Base-by-base conservation (phyloP, 2,329 filamentous ascomycete species). In the Colletotrichum kahawae region DNA sequence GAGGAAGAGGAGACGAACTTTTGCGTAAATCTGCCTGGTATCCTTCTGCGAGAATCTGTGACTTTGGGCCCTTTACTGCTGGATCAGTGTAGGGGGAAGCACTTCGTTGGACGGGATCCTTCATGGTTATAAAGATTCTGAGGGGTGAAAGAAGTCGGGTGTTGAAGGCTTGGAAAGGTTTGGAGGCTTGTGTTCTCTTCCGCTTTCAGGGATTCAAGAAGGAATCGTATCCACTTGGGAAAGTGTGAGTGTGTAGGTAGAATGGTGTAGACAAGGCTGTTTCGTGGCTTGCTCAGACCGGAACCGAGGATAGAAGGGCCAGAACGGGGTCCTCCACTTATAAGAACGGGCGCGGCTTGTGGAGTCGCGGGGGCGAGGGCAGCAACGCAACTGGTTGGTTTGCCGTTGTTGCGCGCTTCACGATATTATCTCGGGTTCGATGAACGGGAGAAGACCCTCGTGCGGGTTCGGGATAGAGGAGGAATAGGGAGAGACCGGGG, bases 1-100 rank as follows among this genome's bases (percentile, higher is more conserved):
- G 62, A 36, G 27, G 57, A 65, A 71, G 74, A 70, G 71, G 65
- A 24, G 66, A 84, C 85, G 79, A 79, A 86, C 85, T 87, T 79
- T 84, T 87, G 85, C 81, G 82, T 78, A 85, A 82, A 82, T 83
- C 82, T 68, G 70, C 33, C 63, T 77, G 72, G 79, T 80, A 79
- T 81, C 82, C 81, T 79, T 79, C 78, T 79, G 82, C 79, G 78
- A 84, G 83, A 77, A 83, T 80, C 77, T 84, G 80, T 77, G 82
- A 84, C 79, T 82, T 82, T 77, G 84, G 84, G 79, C 84, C 82
- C 84, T 85, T 83, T 79, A 84, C 79, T 77, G 80, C 80, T 71
- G 82, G 81, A 80, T 86, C 81, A 75, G 81, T 78, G 81, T 86
- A 85, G 71, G 82, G 84, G 82, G 83, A 85, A 78, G 78, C 75